Evolutionary conservation across 2,329 filamentous ascomycete genomes (phyloP), one percentile per base, ranked within the genome.

Genomic region (Blastomyces silverae): DNA sequence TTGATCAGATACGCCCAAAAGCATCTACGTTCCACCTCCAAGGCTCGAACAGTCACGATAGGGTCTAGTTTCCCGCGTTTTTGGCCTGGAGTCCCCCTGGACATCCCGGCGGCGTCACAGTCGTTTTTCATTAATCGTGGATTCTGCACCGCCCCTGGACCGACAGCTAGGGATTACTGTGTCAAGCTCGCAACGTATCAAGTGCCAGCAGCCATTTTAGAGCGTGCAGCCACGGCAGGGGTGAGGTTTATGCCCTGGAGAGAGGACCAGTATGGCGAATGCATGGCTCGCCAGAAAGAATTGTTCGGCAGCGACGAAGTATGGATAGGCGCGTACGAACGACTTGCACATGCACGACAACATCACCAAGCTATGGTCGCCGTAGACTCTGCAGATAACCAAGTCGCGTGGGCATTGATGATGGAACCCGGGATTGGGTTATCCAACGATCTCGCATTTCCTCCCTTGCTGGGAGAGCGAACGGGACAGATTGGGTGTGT

Each of bases 351-450:
- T 3, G 66, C 64, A 3, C 66, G 73, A 10, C 74, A 78, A 66
- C 75, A 79, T 7, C 71, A 74, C 15, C 75, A 77, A 65, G 74
- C 79, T 34, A 79, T 81, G 77, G 71, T 75, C 1, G 79, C 77
- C 1, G 78, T 79, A 52, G 74, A 78, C 53, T 64, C 72, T 3
- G 67, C 65, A 0, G 76, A 75, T 2, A 71, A 72, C 3, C 79
- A 80, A 66, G 71, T 79, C 10, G 79, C 76, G 20, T 81, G 79
- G 79, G 79, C 79, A 1, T 66, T 81, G 13, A 81, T 81, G 78
- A 73, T 78, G 20, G 70, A 73, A 13, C 71, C 74, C 1, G 70
- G 72, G 2, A 72, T 73, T 2, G 63, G 71, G 1, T 61, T 78
- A 11, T 67, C 75, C 3, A 67, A 76, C 39, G 68, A 72, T 46